Evolutionary conservation across 2,329 filamentous ascomycete species (phyloP).

Genomic region (Phaeosphaeria sp.): DNA sequence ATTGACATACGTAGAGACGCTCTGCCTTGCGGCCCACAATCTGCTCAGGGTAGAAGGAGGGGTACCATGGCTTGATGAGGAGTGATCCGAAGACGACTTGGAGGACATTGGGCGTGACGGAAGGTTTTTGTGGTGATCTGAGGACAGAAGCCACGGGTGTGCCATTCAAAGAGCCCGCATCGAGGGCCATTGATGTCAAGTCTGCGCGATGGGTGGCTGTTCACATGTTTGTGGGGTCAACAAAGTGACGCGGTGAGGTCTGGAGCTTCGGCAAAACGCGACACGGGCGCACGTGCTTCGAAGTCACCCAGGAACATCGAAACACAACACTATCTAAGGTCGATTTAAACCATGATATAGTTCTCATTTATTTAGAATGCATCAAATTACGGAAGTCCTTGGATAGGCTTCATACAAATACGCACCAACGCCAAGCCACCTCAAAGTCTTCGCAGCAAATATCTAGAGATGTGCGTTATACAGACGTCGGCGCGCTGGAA

Average conservation of each 20-base stretch:
- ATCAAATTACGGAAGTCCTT: too few relatives aligned
- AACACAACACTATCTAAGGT: neutral
- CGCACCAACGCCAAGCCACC: too few relatives aligned
- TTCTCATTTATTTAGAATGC: too few relatives aligned
- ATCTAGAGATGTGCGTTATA: too few relatives aligned
- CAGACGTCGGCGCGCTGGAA: too few relatives aligned
- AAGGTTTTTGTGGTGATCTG: conserved; percentile 23
- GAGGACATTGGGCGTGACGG: conserved; percentile 76
- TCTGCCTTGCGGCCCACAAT: conserved; percentile 53
- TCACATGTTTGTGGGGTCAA: conserved; percentile 9
- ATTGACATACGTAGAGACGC: conserved; percentile 83
- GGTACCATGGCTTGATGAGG: conserved; percentile 89
- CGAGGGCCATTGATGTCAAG: conserved; percentile 27
- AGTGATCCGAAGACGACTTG: conserved; percentile 86
- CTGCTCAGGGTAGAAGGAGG: conserved; percentile 83
- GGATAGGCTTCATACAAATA: too few relatives aligned
- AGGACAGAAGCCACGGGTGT: conserved; percentile 14
- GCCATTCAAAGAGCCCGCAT: conserved; percentile 26
- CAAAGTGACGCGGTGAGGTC: conserved; percentile 10
- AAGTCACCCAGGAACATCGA: neutral
- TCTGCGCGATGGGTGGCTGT: conserved; percentile 7
- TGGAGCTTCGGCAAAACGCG: conserved; percentile 4
- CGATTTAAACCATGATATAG: too few relatives aligned
- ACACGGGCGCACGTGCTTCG: conserved; percentile 16
- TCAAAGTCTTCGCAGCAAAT: too few relatives aligned